phyloP scores from a whole-genome alignment of 2,329 filamentous ascomycete species.

The Fusarium bulbicola region DNA sequence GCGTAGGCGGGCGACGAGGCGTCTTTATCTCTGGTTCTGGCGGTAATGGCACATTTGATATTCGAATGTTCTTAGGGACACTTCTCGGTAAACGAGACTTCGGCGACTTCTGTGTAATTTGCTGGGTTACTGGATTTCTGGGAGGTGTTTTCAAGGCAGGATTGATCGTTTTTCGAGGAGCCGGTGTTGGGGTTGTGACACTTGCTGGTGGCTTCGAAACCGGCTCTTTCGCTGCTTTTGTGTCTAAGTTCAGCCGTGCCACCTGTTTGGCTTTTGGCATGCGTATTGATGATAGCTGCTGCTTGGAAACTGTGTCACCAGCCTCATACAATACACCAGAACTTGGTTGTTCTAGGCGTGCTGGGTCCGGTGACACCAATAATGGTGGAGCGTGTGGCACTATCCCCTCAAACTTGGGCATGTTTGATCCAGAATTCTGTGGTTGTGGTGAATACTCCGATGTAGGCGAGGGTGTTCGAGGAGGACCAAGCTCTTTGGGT shows the following conservation, averaged over 20 bases:
- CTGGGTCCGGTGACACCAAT: conserved; percentile 16
- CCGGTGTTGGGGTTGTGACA: background rate
- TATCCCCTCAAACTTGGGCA: conserved; percentile 14
- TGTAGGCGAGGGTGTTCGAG: conserved; percentile 21
- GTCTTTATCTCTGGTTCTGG: conserved; percentile 23
- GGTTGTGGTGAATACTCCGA: conserved; percentile 4
- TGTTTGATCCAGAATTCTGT: background rate
- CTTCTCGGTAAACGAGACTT: conserved; percentile 12
- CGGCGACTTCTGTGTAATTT: conserved; percentile 9
- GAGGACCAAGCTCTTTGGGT: conserved; percentile 5
- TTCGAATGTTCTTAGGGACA: conserved; percentile 1
- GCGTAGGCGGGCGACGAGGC: conserved; percentile 24
- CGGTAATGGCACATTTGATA: conserved; percentile 19
- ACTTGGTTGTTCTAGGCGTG: conserved; percentile 12
- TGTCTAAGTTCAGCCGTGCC: background rate
- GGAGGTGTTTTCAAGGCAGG: background rate
- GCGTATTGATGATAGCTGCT: background rate
- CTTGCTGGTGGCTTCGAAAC: background rate
- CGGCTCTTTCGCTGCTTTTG: background rate
- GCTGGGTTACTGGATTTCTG: background rate
- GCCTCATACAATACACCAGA: conserved; percentile 11
- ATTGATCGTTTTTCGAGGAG: background rate
- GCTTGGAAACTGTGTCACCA: background rate
- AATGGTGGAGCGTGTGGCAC: conserved; percentile 7
- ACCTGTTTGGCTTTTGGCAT: background rate